Percentiles rank a stretch among this genome's conserved stretches.
These are phyloP conservation scores for Penicillium canescens DNA, from an alignment of 495 filamentous ascomycete species.

Conservation along the genomic window DNA sequence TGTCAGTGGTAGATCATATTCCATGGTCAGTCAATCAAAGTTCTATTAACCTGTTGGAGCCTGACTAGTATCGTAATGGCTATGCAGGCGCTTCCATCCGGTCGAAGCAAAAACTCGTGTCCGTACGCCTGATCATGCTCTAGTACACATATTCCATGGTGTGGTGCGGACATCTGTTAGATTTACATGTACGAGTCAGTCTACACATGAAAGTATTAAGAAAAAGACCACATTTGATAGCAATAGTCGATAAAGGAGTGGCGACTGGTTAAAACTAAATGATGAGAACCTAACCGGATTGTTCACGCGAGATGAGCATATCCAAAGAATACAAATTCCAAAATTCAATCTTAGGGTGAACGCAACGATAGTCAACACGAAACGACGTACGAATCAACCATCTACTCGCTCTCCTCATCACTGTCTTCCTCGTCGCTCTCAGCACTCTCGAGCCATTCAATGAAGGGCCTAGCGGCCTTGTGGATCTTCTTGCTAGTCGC, in stretches of 20 bases:
- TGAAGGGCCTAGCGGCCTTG: constrained; percentile 90
- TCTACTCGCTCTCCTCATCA: constrained; percentile 42
- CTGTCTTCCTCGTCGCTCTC: constrained; percentile 78
- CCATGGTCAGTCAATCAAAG: too few species aligned
- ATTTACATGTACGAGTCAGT: background rate
- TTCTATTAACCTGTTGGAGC: too few species aligned
- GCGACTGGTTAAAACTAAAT: constrained; percentile 25
- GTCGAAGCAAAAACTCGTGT: too few species aligned
- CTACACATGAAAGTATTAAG: background rate
- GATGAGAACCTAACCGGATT: constrained; percentile 1
- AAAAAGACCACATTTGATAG: background rate
- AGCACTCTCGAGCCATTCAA: constrained; percentile 89
- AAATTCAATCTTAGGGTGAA: background rate
- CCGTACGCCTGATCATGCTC: too few species aligned
- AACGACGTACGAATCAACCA: background rate
- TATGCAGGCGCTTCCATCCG: too few species aligned
- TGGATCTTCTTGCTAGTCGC: constrained; percentile 91
- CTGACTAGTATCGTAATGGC: too few species aligned
- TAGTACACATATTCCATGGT: too few species aligned
- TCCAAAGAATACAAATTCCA: background rate
- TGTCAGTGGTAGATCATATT: too few species aligned
- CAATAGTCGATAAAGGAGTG: constrained; percentile 20
- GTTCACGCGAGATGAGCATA: background rate
- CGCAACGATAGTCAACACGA: background rate
- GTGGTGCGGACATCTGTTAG: too few species aligned